Percentiles rank a stretch among this genome's conserved stretches.
Conservation (phyloP, 352 stramenopile genomes). For the Peronospora farinosa region DNA sequence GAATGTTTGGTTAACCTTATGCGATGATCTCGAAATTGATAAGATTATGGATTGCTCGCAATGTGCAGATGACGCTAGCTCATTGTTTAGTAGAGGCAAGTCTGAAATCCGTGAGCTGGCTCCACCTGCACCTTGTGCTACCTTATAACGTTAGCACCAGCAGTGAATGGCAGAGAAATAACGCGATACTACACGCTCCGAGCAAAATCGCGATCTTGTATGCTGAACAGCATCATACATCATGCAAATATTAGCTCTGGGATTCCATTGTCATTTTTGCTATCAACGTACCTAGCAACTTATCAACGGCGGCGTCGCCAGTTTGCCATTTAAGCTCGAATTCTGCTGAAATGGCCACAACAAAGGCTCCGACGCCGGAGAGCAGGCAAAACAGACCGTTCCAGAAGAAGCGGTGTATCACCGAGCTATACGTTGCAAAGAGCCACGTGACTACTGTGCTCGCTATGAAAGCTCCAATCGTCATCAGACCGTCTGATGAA, state of each 20-base stretch:
- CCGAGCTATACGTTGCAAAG: slow-evolving; percentile 28
- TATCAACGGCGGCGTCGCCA: slow-evolving; percentile 46
- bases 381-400: slow-evolving; percentile 61
- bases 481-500: slow-evolving; percentile 43
- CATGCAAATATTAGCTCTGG: slow-evolving; percentile 5
- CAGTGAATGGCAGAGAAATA: slow-evolving; percentile 66
- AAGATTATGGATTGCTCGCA: background rate
- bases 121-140: background rate
- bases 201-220: slow-evolving; percentile 83
- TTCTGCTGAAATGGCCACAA: slow-evolving; percentile 54
- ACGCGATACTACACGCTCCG: slow-evolving; percentile 43
- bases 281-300: slow-evolving; percentile 55
- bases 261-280: background rate
- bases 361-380: slow-evolving; percentile 45
- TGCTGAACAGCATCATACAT: slow-evolving; percentile 33
- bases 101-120: background rate
- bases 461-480: slow-evolving; percentile 29
- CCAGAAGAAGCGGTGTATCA: slow-evolving; percentile 60
- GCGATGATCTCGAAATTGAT: too few species aligned
- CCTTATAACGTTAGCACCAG: slow-evolving; percentile 42
- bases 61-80: background rate
- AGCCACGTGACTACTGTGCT: slow-evolving; percentile 41
- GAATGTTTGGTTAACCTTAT: too few species aligned
- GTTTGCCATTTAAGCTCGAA: slow-evolving; percentile 59
- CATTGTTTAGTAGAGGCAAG: background rate